Evolutionary conservation across 2,329 filamentous ascomycete genomes (phyloP).

Genomic region (Aspergillus sp.): DNA sequence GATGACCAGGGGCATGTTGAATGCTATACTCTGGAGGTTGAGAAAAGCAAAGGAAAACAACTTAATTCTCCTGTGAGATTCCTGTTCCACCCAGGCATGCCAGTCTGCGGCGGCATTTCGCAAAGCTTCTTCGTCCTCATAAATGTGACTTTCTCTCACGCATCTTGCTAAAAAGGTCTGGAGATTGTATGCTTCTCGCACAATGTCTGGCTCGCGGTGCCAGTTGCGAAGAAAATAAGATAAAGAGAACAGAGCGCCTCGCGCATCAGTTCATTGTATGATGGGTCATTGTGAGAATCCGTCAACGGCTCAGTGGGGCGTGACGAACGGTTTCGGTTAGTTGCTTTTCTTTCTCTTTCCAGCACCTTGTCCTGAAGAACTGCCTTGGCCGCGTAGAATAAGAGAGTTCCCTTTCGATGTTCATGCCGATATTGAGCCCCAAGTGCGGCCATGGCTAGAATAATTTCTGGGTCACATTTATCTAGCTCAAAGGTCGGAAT

Average conservation of each 20-base stretch:
- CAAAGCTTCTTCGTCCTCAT: conserved; percentile 2
- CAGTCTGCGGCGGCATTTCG: conserved; percentile 9
- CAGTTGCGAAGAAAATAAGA: conserved; percentile 22
- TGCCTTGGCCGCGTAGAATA: conserved; percentile 51
- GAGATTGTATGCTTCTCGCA: conserved; percentile 17
- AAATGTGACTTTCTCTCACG: conserved; percentile 13
- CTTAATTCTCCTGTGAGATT: conserved; percentile 17
- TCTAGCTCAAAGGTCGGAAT: conserved; percentile 55
- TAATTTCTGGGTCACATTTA: conserved; percentile 57
- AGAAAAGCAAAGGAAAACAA: conserved; percentile 21
- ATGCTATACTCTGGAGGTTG: conserved; percentile 21
- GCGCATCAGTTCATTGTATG: conserved; percentile 1
- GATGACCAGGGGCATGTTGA: conserved; percentile 17
- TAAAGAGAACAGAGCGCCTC: conserved; percentile 7
- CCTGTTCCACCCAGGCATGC: conserved; percentile 17
- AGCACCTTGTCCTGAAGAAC: conserved; percentile 55
- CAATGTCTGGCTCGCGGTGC: conserved; percentile 14
- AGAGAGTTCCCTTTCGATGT: conserved; percentile 5
- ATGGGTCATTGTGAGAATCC: neutral
- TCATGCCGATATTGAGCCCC: conserved; percentile 42
- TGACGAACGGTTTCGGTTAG: neutral
- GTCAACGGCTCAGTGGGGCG: too few relatives aligned
- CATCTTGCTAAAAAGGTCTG: conserved; percentile 16
- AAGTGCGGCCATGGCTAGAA: conserved; percentile 59
- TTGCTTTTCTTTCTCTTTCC: neutral